Base-by-base conservation (phyloP, 805 yeast species). In the Lachancea fermentati region DNA sequence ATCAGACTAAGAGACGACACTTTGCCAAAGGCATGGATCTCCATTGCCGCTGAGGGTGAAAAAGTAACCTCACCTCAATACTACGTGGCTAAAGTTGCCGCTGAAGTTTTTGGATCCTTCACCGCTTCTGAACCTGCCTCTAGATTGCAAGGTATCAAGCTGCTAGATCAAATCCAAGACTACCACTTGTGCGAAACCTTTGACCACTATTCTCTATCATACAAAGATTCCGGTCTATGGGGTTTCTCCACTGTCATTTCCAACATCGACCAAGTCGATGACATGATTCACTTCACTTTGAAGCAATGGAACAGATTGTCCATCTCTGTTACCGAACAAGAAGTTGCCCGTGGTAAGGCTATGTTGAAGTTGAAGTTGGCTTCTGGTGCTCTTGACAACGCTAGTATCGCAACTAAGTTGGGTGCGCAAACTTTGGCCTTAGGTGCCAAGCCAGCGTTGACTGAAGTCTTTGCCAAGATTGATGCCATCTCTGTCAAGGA, bases 231-330 rank as follows among this genome's bases (percentile, higher is more conserved):
- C 43, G 93, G 93, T 61, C 74, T 85, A 63, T 85, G 89, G 86
- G 95, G 95, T 62, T 79, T 81, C 69, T 69, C 75, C 63, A 72
- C 85, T 47, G 78, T 75, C 59, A 72, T 81, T 49, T 67, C 80
- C 44, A 76, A 81, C 66, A 62, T 80, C 50, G 63, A 49, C 30
- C 67, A 69, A 54, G 68, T 85, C 51, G 94, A 85, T 65, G 95
- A 85, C 61, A 74, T 82, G 49, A 72, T 79, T 47, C 95, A 85
- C 67, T 85, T 85, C 69, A 72, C 86, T 44, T 71, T 84, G 67
- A 85, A 82, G 67, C 85, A 84, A 72, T 85, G 94, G 93, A 84
- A 83, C 75, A 79, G 93, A 74, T 74, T 83, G 64, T 72, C 89
- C 16, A 68, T 81, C 52, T 79, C 89, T 17, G 68, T 85, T 58